Evolutionary conservation across 2,329 filamentous ascomycete genomes (phyloP), one percentile per base, ranked within the genome.

Genomic region (Amylocarpus encephaloides): DNA sequence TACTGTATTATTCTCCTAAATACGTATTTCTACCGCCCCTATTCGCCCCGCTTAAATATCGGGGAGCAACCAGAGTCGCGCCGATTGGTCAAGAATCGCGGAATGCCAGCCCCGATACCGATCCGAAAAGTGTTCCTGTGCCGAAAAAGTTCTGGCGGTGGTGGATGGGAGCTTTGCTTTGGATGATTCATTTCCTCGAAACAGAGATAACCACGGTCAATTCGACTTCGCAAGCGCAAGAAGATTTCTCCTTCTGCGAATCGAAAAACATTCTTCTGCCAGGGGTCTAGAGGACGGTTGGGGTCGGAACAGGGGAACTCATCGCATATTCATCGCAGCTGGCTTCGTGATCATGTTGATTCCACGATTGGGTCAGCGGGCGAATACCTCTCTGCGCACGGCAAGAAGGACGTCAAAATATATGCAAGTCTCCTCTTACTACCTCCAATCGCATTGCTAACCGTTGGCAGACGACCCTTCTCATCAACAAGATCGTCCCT

Each of bases 301-400:
- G 34, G 11, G 34, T 36, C 34, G 12, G 34, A 36, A 36, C 3
- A 13, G 3, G 5, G 34, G 34, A 13, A 36, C 3, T 10, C 4
- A 36, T 36, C 5, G 22, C 22, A 26, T 26, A 26, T 4, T 26
- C 22, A 26, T 26, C 22, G 22, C 22, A 26, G 4, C 22, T 26
- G 22, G 22, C 29, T 12, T 46, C 40, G 34, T 32, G 39, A 42
- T 30, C 15, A 53, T 66, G 57, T 55, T 64, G 34, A 29, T 49
- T 45, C 59, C 62, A 51, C 59, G 59, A 56, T 57, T 67, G 55
- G 60, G 60, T 49, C 57, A 51, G 36, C 50, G 59, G 56, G 64
- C 60, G 19, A 60, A 55, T 55, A 54, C 59, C 53, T 56, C 57
- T 30, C 35, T 62, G 42, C 56, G 58, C 18, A 61, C 54, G n/a